A percentile compares a stretch with the other conserved stretches of the same genome.
Conservation (phyloP, 371 early-diverging fungal species). For the Actinomortierella wolfii region DNA sequence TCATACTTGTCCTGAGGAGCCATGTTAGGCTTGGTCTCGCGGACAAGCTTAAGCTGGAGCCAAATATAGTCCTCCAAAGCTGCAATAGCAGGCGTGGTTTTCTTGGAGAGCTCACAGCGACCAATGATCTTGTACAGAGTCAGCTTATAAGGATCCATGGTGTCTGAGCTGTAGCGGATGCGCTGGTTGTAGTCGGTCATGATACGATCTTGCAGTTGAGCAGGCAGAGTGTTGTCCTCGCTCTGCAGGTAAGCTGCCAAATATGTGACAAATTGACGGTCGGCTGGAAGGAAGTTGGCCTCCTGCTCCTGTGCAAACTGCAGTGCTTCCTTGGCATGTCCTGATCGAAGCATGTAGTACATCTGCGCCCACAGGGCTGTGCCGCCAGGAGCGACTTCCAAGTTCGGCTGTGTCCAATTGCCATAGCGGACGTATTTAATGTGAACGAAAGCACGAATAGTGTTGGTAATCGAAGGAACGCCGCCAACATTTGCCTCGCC, state of each 20-base stretch:
- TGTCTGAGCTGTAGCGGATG: conserved; percentile 52
- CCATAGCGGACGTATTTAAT: conserved; percentile 59
- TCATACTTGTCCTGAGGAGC: conserved; percentile 63
- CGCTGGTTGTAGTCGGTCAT: conserved; percentile 63
- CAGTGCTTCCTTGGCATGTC: conserved; percentile 66
- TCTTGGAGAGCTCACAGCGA: conserved; percentile 76
- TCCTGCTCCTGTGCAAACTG: conserved; percentile 63
- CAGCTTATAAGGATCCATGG: conserved; percentile 84
- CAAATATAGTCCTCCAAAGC: conserved; percentile 41
- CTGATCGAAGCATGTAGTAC: conserved; percentile 79
- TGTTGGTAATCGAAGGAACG: conserved; percentile 64
- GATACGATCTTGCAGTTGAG: conserved; percentile 54
- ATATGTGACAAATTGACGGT: conserved; percentile 66
- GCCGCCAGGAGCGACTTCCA: conserved; percentile 63
- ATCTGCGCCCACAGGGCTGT: conserved; percentile 86
- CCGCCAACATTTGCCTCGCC: conserved; percentile 73
- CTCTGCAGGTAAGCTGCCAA: conserved; percentile 70
- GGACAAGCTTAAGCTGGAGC: conserved; percentile 53
- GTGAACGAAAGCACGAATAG: conserved; percentile 70
- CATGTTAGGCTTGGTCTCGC: conserved; percentile 60
- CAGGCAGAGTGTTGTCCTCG: conserved; percentile 49
- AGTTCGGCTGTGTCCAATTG: conserved; percentile 52
- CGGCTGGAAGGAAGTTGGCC: conserved; percentile 52
- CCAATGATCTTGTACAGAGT: conserved; percentile 89
- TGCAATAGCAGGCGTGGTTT: conserved; percentile 55